Evolutionary conservation across 2,329 filamentous ascomycete genomes (phyloP), one percentile per base, ranked within the genome.

Genomic region (Alternaria sp.): DNA sequence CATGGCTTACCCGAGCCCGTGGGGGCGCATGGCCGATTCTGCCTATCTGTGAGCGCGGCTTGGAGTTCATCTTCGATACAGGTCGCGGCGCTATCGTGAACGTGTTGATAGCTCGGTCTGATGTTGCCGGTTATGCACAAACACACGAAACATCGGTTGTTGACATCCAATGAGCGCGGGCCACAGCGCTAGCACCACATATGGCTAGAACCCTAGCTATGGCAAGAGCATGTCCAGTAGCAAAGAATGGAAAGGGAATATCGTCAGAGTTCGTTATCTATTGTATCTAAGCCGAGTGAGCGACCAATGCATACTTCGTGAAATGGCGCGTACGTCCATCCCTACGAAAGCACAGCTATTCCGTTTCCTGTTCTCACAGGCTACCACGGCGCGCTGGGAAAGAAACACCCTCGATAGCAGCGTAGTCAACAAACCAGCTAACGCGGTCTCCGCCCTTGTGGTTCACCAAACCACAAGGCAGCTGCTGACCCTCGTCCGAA

Each of bases 401-500:
- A 64, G 86, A 84, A 12, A 99, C 92, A 5, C 93, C 94, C 75
- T 97, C 91, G 12, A 96, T 89, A 50, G 96, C 95, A 5, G 92
- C 85, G 75, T 89, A 87, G 79, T 98, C 96, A 46, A 94, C 93
- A 79, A 99, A 98, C 96, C 96, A 99, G 82, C 90, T 96, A 76
- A 94, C 93, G 74, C 93, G 91, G 69, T 97, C 94, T 47, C 92
- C 93, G 4, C 88, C 91, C 45, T 88, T 89, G 73, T 92, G 88
- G 79, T 99, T 99, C 75, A 99, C 90, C 69, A 98, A 84, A 1
- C 92, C 89, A 78, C 94, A 97, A 2, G 96, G 96, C 63, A 98
- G 84, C 37, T 88, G 89, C 45, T 85, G 82, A 9, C 90, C 89
- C 69, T 92, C 90, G 68, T 93, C 89, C 0, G 83, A 84, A 79